Percentiles rank a stretch among this genome's conserved stretches.
phyloP scores from a whole-genome alignment of 1,284 basidiomycete species.

The Wolfiporia cocos region DNA sequence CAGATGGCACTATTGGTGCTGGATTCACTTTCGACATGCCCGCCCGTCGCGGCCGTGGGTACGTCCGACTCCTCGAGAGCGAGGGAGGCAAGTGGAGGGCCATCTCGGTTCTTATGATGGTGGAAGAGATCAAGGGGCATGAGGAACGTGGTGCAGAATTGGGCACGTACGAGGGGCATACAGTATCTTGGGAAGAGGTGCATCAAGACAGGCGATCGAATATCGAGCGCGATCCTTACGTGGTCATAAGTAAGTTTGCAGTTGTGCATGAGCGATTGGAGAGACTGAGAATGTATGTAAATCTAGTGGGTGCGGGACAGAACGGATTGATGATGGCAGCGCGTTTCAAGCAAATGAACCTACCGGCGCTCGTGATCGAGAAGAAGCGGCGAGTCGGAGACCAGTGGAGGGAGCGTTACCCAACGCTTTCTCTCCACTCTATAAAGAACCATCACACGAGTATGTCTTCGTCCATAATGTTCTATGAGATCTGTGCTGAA shows the following conservation, averaged over 20 bases:
- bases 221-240: conserved; percentile 20
- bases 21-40: conserved; percentile 36
- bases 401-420: conserved; percentile 47
- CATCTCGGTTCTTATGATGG: conserved; percentile 20
- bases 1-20: conserved; percentile 15
- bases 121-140: conserved; percentile 24
- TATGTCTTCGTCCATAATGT: conserved; percentile 14
- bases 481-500: neutral
- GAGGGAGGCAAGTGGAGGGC: conserved; percentile 15
- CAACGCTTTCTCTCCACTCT: conserved; percentile 41
- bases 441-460: conserved; percentile 28
- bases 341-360: conserved; percentile 42
- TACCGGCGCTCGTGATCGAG: conserved; percentile 44
- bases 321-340: conserved; percentile 47
- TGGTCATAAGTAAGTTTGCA: conserved; percentile 20
- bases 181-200: conserved; percentile 15
- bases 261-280: neutral
- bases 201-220: conserved; percentile 10
- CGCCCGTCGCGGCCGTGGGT: conserved; percentile 30
- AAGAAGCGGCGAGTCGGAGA: conserved; percentile 40
- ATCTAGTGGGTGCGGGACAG: conserved; percentile 46
- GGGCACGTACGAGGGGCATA: conserved; percentile 12
- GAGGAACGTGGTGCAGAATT: conserved; percentile 18
- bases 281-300: no score
- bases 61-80: conserved; percentile 25